These are phyloP conservation scores for Plasmodium blacklocki DNA, from an alignment of 169 alveolate genomes.

Conservation along the genomic window DNA sequence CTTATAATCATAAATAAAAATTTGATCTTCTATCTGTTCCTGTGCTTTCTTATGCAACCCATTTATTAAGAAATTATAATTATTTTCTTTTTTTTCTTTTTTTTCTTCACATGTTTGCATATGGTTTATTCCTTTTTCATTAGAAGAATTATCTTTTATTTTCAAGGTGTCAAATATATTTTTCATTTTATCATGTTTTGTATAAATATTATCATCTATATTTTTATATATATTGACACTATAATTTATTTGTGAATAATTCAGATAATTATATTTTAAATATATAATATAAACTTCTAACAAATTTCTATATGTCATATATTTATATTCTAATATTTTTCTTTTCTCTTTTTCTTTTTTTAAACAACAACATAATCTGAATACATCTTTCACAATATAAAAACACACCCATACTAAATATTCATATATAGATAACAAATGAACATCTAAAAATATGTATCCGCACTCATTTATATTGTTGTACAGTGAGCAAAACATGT, in stretches of 20 bases:
- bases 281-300: slow-evolving; percentile 60
- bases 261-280: slow-evolving; percentile 67
- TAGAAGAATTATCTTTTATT: not conserved
- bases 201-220: slow-evolving; percentile 14
- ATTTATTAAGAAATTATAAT: not conserved
- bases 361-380: slow-evolving; percentile 12
- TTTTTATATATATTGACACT: not conserved
- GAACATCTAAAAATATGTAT: slow-evolving; percentile 51
- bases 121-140: not conserved
- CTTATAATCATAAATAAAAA: slow-evolving; percentile 24
- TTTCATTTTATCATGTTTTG: slow-evolving; percentile 8
- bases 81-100: slow-evolving; percentile 3
- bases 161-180: slow-evolving; percentile 3
- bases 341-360: slow-evolving; percentile 68
- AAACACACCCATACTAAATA: slow-evolving; percentile 25
- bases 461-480: slow-evolving; percentile 62
- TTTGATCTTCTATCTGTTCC: not conserved
- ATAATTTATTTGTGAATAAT: slow-evolving; percentile 19
- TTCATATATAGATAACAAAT: slow-evolving; percentile 52
- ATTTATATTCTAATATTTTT: slow-evolving; percentile 18
- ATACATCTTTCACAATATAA: slow-evolving; percentile 59
- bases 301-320: slow-evolving; percentile 70
- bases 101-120: not conserved
- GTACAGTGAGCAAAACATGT: slow-evolving; percentile 15
- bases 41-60: too few species aligned